phyloP scores from a whole-genome alignment of 2,329 filamentous ascomycete genomes.

The Penicillium expansum region DNA sequence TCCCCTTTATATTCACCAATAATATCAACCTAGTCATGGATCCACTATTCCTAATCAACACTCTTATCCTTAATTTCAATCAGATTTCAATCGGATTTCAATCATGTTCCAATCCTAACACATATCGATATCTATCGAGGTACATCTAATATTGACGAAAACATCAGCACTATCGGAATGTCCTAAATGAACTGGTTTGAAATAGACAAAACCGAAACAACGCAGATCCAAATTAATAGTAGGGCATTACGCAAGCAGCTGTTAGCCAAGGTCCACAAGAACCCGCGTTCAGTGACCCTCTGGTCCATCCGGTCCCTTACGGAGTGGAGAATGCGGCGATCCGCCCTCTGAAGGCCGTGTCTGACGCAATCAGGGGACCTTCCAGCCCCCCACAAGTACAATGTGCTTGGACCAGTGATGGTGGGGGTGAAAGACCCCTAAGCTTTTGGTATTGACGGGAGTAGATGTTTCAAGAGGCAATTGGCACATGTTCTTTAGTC shows the following conservation, averaged over 20 bases:
- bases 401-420: conserved; percentile 8
- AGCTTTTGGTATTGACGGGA: conserved; percentile 6
- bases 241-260: conserved; percentile 40
- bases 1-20: neutral
- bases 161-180: neutral
- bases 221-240: conserved; percentile 36
- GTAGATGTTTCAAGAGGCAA: neutral
- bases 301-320: conserved; percentile 39
- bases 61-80: neutral
- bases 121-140: neutral
- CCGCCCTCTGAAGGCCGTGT: conserved; percentile 24
- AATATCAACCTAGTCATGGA: neutral
- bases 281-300: conserved; percentile 31
- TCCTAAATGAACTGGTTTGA: conserved; percentile 13
- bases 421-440: conserved; percentile 2
- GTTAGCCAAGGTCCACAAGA: conserved; percentile 29
- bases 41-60: neutral
- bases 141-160: neutral
- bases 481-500: neutral
- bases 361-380: conserved; percentile 27
- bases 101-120: neutral
- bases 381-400: neutral
- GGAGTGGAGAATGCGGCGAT: conserved; percentile 41
- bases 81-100: neutral
- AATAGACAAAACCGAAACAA: conserved; percentile 17